Evolutionary conservation across 768 basidiomycete species (phyloP), one percentile per base, ranked within the genome.

Genomic region (Mycena haematopus): DNA sequence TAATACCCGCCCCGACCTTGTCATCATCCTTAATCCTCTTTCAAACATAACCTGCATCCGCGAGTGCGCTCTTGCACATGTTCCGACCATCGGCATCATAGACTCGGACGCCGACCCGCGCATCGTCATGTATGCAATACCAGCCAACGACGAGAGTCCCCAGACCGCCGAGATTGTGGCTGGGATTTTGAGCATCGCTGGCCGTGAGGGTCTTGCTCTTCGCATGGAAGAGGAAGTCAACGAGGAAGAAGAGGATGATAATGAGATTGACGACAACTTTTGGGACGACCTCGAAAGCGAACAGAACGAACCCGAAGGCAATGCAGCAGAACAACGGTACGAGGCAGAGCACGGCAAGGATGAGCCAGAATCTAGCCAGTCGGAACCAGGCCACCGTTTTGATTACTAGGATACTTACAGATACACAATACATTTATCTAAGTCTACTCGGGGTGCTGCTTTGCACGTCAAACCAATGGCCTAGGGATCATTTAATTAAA

Each of bases 41-140:
- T 82, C 88, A 42, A 93, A 95, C 72, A 81, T 91, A 65, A 89
- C 87, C 66, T 93, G 93, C 17, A 91, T 99, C 70, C 87, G 91
- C 56, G 97, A 99, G 78, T 96, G 94, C 70, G 93, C 94, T 17
- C 81, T 88, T 58, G 84, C 90, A 64, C 90, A 96, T 71, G 85
- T 99, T 58, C 97, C 97, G 0, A 99, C 97, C 1, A 88, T 99
- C 62, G 97, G 90, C 35, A 88, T 99, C 62, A 86, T 96, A 56
- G 97, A 99, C 76, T 93, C 95, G 22, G 95, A 99, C 73, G 91
- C 88, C 45, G 97, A 99, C 77, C 97, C 97, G 6, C 88, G 97
- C 25, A 82, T 95, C 40, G 96, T 99, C 65, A 97, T 98, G 84
- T 99, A 97, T 75, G 91, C 97, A 45, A 98, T 99, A 71, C 96